A percentile compares a stretch with the other conserved stretches of the same genome.
phyloP scores from a whole-genome alignment of 345 rosid genomes.

The Atalantia buxifolia region DNA sequence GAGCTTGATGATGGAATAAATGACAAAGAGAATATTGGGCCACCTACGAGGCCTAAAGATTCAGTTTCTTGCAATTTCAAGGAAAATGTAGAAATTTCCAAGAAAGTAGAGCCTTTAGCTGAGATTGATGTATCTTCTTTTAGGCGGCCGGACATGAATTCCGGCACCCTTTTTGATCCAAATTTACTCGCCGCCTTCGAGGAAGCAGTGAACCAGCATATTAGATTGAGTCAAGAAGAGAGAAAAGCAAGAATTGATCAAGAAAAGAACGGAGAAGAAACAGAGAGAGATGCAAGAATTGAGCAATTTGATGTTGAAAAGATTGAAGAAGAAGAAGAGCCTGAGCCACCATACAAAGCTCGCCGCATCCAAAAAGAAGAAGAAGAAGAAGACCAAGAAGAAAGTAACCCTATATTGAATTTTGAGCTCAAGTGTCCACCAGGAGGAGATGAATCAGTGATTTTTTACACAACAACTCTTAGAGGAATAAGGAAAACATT shows the following conservation, averaged over 20 bases:
- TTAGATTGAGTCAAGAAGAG: conserved; percentile 38
- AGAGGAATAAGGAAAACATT: conserved; percentile 86
- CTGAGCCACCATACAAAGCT: conserved; percentile 39
- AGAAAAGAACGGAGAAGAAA: conserved; percentile 21
- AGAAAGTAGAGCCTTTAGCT: conserved; percentile 27
- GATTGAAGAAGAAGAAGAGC: conserved; percentile 12
- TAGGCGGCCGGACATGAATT: conserved; percentile 68
- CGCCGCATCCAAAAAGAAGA: conserved; percentile 27
- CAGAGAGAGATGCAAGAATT: conserved; percentile 19
- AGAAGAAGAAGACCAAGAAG: conserved; percentile 17
- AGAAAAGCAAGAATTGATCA: conserved; percentile 26
- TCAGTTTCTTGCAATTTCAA: neutral
- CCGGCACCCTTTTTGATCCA: conserved; percentile 72
- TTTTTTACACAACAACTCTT: conserved; percentile 75
- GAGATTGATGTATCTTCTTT: conserved; percentile 54
- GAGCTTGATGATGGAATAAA: conserved; percentile 25
- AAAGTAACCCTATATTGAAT: conserved; percentile 27
- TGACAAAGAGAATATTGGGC: conserved; percentile 61
- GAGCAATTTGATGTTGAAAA: conserved; percentile 17
- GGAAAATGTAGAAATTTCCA: conserved; percentile 18
- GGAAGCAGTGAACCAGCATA: conserved; percentile 46
- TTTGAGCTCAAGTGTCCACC: conserved; percentile 71
- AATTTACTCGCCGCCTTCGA: conserved; percentile 67
- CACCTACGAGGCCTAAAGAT: conserved; percentile 18
- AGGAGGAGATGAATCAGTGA: conserved; percentile 58